These are phyloP conservation scores for Cercospora zeae-maydis DNA, from an alignment of 2,329 filamentous ascomycete genomes.

Conservation along the genomic window DNA sequence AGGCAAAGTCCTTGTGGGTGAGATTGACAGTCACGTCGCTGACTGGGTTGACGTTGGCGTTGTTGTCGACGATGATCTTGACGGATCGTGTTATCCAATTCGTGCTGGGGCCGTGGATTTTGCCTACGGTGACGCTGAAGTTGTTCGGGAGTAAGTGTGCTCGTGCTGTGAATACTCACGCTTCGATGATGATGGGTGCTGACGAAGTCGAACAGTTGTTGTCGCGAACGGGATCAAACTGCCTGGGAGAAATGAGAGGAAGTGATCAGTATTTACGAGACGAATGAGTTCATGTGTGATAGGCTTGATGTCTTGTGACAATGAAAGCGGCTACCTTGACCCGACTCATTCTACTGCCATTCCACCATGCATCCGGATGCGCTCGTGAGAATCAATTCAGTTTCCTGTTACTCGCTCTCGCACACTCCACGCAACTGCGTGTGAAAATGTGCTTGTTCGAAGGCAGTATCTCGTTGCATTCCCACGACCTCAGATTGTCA, in stretches of 20 bases:
- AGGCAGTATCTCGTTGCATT: not conserved
- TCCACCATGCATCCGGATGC: not conserved
- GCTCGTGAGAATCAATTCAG: not conserved
- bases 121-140: constrained; percentile 16
- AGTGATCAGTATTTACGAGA: not conserved
- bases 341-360: too few relatives aligned
- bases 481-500: not conserved
- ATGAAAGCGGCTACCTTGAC: too few relatives aligned
- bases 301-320: too few relatives aligned
- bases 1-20: constrained; percentile 26
- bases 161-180: not conserved
- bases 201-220: not conserved
- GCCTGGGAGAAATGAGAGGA: not conserved
- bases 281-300: not conserved
- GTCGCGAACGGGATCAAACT: not conserved
- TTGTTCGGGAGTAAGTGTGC: not conserved
- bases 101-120: constrained; percentile 11
- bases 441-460: not conserved
- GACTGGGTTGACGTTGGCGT: constrained; percentile 8
- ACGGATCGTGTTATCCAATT: not conserved
- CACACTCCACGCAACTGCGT: constrained; percentile 2
- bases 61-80: constrained; percentile 10
- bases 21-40: constrained; percentile 23
- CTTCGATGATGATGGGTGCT: not conserved
- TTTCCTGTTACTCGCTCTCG: not conserved